These are phyloP conservation scores for Lablab purpureus DNA, from an alignment of 306 rosid species.

Conservation along the genomic window DNA sequence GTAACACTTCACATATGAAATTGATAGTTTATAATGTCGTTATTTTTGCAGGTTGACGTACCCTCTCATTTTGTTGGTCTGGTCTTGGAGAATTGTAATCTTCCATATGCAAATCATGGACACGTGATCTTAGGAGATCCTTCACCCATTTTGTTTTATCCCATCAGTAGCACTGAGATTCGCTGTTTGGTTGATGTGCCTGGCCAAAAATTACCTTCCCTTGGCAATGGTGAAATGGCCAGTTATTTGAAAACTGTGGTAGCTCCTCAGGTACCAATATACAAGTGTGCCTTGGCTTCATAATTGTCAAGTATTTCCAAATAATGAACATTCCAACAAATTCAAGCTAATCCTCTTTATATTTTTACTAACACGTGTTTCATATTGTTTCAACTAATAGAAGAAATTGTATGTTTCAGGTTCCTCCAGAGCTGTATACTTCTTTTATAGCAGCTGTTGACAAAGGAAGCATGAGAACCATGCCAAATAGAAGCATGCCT, in stretches of 20 bases:
- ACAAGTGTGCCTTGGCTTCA: background rate
- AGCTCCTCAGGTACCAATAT: conserved; percentile 68
- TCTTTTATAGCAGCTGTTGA: conserved; percentile 73
- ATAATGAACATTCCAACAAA: conserved; percentile 3
- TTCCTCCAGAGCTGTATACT: conserved; percentile 66
- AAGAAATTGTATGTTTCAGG: conserved; percentile 51
- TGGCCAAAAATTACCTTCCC: conserved; percentile 68
- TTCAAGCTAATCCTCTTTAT: no score
- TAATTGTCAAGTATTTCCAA: background rate
- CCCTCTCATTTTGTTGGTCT: conserved; percentile 79
- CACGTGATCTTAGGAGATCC: conserved; percentile 72
- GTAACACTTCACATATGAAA: background rate
- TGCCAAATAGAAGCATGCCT: conserved; percentile 90
- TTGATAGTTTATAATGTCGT: background rate
- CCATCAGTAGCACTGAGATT: conserved; percentile 69
- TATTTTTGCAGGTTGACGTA: conserved; percentile 69
- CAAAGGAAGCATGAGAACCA: conserved; percentile 75
- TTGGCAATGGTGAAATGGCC: conserved; percentile 68
- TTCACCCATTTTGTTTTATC: conserved; percentile 69
- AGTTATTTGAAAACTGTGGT: conserved; percentile 65
- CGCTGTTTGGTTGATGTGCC: conserved; percentile 77
- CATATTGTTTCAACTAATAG: conserved; percentile 21
- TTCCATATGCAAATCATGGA: conserved; percentile 69
- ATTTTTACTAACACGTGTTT: no score
- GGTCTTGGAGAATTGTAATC: conserved; percentile 62